These are phyloP conservation scores for Epithemia pelagica DNA, from an alignment of 108 stramenopile genomes.

Conservation along the genomic window DNA sequence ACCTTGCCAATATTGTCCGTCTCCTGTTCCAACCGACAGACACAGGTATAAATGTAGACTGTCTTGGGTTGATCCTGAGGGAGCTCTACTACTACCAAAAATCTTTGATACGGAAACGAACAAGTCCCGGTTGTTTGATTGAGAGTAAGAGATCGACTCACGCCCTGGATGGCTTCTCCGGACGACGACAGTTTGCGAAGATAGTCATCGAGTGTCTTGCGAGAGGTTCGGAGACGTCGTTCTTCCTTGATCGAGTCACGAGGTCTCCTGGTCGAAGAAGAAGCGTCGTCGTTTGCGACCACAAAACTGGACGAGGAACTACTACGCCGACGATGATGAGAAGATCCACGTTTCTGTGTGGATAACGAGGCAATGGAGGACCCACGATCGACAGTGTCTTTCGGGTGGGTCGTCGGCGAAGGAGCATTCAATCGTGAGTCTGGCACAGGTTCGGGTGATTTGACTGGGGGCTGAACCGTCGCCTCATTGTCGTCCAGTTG, in stretches of 20 bases:
- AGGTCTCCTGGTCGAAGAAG: background rate
- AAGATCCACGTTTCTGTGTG: no score
- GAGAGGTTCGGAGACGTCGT: background rate
- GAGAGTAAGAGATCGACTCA: background rate
- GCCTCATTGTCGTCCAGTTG: background rate
- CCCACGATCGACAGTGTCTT: no score
- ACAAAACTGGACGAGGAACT: no score
- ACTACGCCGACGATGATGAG: no score
- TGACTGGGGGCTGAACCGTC: no score
- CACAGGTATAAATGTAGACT: conserved; percentile 16
- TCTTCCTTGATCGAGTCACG: background rate
- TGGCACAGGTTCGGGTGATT: no score
- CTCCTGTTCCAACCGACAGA: conserved; percentile 8
- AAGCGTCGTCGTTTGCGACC: no score
- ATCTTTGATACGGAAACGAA: conserved; percentile 15
- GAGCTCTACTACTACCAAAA: conserved; percentile 15
- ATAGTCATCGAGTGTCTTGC: background rate
- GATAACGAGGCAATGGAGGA: no score
- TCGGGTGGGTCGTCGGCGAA: no score
- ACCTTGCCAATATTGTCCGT: conserved; percentile 2
- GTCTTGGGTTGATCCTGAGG: conserved; percentile 7
- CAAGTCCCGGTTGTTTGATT: background rate
- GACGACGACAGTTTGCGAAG: background rate
- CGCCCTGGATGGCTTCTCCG: background rate
- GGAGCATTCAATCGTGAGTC: no score